These are phyloP conservation scores for Ustulina deusta DNA, from an alignment of 2,329 filamentous ascomycete species.

Conservation along the genomic window DNA sequence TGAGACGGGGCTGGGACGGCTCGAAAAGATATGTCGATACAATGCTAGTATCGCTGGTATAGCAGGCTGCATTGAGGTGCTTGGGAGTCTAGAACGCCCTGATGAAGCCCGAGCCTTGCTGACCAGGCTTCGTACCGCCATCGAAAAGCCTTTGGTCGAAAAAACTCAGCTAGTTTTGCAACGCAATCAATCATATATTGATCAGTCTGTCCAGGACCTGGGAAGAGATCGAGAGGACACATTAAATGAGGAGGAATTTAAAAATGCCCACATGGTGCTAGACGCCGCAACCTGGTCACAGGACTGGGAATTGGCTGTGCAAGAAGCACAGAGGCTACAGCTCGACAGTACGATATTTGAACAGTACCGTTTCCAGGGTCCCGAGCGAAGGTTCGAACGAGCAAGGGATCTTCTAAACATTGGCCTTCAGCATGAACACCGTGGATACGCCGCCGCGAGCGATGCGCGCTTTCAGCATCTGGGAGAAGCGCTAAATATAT, in stretches of 20 bases:
- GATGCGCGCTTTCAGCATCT: conserved; percentile 20
- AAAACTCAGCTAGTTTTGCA: neutral
- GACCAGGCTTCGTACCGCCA: conserved; percentile 19
- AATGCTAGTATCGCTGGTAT: conserved; percentile 18
- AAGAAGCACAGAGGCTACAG: conserved; percentile 27
- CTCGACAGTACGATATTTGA: conserved; percentile 24
- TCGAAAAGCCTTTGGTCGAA: neutral
- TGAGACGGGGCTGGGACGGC: conserved; percentile 18
- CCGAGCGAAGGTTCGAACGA: conserved; percentile 25
- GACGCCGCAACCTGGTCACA: conserved; percentile 32
- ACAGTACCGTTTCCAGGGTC: conserved; percentile 13
- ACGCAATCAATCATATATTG: neutral
- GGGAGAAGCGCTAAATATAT: conserved; percentile 27
- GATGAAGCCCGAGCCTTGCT: conserved; percentile 30
- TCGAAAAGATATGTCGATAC: conserved; percentile 25
- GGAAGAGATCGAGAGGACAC: conserved; percentile 20
- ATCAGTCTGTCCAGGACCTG: neutral
- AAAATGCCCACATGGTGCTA: conserved; percentile 33
- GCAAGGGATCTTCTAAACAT: conserved; percentile 29
- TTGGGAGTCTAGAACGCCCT: conserved; percentile 31
- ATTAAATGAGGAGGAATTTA: conserved; percentile 32
- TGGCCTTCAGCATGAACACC: conserved; percentile 33
- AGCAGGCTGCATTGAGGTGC: conserved; percentile 33
- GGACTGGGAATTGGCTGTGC: conserved; percentile 27
- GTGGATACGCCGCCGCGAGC: conserved; percentile 24